These are phyloP conservation scores for Yamadazyma trypodendri DNA, from an alignment of 1,139 yeast species.

Conservation along the genomic window DNA sequence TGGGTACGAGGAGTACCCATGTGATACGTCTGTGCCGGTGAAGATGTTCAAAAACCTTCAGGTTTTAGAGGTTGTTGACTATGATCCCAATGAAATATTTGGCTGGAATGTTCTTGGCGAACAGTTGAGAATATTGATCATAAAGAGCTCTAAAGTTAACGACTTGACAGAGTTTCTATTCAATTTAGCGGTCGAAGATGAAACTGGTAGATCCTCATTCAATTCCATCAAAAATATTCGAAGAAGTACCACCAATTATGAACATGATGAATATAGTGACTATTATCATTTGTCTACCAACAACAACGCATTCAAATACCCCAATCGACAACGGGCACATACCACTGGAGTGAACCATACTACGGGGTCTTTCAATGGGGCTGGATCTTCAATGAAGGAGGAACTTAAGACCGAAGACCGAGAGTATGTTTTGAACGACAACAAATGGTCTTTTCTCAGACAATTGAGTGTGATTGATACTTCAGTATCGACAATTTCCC, in stretches of 20 bases:
- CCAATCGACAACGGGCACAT: slow-evolving; percentile 28
- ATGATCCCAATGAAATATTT: slow-evolving; percentile 63
- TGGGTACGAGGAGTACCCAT: slow-evolving; percentile 69
- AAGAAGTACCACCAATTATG: slow-evolving; percentile 12
- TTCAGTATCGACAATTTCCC: slow-evolving; percentile 45
- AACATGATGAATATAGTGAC: slow-evolving; percentile 13
- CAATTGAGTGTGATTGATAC: slow-evolving; percentile 60
- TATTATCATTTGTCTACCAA: slow-evolving; percentile 6
- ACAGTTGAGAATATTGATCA: slow-evolving; percentile 52
- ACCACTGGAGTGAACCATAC: slow-evolving; percentile 13
- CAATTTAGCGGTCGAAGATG: slow-evolving; percentile 56
- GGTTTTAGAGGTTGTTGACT: slow-evolving; percentile 57
- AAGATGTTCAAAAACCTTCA: slow-evolving; percentile 59
- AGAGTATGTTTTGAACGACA: slow-evolving; percentile 24
- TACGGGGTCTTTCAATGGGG: slow-evolving; percentile 13
- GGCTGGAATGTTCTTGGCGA: slow-evolving; percentile 65
- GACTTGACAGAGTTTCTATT: slow-evolving; percentile 52
- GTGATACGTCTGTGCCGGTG: slow-evolving; percentile 67
- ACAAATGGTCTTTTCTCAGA: slow-evolving; percentile 54
- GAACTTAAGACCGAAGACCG: background rate
- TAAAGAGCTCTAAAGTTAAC: slow-evolving; percentile 49
- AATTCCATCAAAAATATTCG: slow-evolving; percentile 19
- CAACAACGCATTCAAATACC: slow-evolving; percentile 25
- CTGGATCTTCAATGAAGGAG: slow-evolving; percentile 25
- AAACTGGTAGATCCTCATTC: slow-evolving; percentile 44